Percentiles rank a stretch among this genome's conserved stretches.
phyloP scores from a whole-genome alignment of 805 yeast species.

The Maudiozyma serrabonitensis region DNA sequence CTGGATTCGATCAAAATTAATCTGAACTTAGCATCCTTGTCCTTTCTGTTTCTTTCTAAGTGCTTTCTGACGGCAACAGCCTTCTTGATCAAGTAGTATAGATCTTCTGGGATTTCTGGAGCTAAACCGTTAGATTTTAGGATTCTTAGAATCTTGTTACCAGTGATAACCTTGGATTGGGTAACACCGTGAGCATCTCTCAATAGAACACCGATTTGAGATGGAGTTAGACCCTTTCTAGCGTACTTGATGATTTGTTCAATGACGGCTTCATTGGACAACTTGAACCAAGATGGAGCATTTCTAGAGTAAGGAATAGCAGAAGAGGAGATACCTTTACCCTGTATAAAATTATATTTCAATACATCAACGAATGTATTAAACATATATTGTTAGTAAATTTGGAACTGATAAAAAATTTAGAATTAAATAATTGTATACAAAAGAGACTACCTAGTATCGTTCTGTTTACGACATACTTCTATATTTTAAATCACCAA shows the following conservation, averaged over 20 bases:
- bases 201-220: constrained; percentile 97
- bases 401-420: not conserved
- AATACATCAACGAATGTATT: not conserved
- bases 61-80: constrained; percentile 99
- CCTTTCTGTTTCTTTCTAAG: constrained; percentile 99
- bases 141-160: constrained; percentile 99
- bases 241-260: constrained; percentile 99
- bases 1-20: constrained; percentile 99
- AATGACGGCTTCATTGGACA: constrained; percentile 87
- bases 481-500: not conserved
- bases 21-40: constrained; percentile 99
- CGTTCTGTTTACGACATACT: constrained; percentile 1
- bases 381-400: constrained; percentile 8
- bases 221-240: constrained; percentile 99
- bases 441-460: constrained; percentile 6
- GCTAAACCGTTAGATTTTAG: constrained; percentile 99
- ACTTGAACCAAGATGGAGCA: constrained; percentile 99
- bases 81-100: constrained; percentile 97
- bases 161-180: constrained; percentile 94
- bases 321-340: constrained; percentile 98
- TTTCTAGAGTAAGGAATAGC: constrained; percentile 99
- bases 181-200: constrained; percentile 99
- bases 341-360: constrained; percentile 39
- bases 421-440: not conserved
- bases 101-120: constrained; percentile 99